Base-by-base conservation (phyloP, 805 yeast species). In the Saccharomycopsis fermentans region DNA sequence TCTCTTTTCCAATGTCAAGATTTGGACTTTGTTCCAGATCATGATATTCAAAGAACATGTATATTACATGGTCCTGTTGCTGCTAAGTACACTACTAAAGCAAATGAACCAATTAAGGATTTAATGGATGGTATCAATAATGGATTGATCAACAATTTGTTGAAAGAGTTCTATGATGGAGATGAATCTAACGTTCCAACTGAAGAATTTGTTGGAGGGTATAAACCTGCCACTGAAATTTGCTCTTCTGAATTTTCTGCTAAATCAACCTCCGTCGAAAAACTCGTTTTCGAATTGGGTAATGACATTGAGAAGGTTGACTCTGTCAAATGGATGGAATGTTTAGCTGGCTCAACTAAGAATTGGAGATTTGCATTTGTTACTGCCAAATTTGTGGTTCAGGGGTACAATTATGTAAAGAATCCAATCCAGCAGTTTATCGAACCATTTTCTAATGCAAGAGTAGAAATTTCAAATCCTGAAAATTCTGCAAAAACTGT, bases 1-100 rank as follows among this genome's bases (percentile, higher is more conserved):
- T 92, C 98, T 34, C 80, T 94, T 72, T 94, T 99, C 99, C 99
- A 94, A 80, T 87, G 96, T 26, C 98, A 94, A 78, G 92, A 89
- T 71, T 81, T 94, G 70, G 97, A 90, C 71, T 88, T 97, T 61
- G 98, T 94, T 70, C 91, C 89, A 64, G 98, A 81, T 65, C 90
- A 87, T 68, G 99, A 94, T 71, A 98, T 94, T 63, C 91, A 91
- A 74, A 87, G 99, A 80, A 92, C 97, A n/a, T 95, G 99, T 87
- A 90, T 94, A 65, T 81, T 94, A 68, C 97, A 90, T 68, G 98
- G 99, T 67, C 99, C 99, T 56, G 98, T 94, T 65, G 96, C 99
- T 67, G 97, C 96, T 66, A 90, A 85, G 74, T 91, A 77, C 78
- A 84, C 97, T 66, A 87, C 80, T 68, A 77, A 79, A 69, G 94